Evolutionary conservation across 805 yeast species (phyloP).

Genomic region (Metschnikowia drakensbergensis): DNA sequence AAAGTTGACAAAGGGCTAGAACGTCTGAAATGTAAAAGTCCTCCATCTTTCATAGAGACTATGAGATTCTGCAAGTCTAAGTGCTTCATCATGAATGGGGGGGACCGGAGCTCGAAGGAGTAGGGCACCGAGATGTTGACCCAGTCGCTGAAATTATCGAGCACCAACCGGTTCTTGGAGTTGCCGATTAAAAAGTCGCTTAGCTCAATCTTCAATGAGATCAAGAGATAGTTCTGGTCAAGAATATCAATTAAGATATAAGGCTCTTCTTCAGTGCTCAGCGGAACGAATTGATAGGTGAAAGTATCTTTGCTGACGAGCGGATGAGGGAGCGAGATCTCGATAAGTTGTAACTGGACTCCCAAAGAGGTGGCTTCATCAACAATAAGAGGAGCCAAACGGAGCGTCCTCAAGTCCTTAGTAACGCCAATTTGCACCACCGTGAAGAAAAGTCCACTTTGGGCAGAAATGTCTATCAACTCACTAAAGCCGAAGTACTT

Average conservation of each 20-base stretch:
- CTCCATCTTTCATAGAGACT: conserved; percentile 73
- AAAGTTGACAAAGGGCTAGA: conserved; percentile 30
- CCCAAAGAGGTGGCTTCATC: conserved; percentile 31
- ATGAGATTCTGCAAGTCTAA: conserved; percentile 45
- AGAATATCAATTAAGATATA: conserved; percentile 51
- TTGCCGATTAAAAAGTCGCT: conserved; percentile 36
- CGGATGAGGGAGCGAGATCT: conserved; percentile 21
- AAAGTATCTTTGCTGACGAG: conserved; percentile 15
- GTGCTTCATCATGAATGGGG: conserved; percentile 51
- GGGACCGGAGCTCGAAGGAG: conserved; percentile 39
- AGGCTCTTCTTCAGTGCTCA: conserved; percentile 20
- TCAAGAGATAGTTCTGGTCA: conserved; percentile 47
- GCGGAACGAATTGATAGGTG: conserved; percentile 13
- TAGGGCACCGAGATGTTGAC: conserved; percentile 66
- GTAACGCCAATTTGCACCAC: conserved; percentile 24
- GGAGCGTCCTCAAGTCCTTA: conserved; percentile 29
- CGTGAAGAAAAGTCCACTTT: conserved; percentile 14
- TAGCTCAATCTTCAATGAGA: conserved; percentile 45
- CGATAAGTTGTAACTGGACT: conserved; percentile 33
- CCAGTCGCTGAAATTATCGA: conserved; percentile 50
- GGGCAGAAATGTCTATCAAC: conserved; percentile 14
- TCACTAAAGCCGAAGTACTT: conserved; percentile 13
- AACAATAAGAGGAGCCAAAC: conserved; percentile 37
- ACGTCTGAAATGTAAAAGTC: conserved; percentile 55
- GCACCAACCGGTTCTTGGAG: conserved; percentile 17